Evolutionary conservation across 345 rosid species (phyloP), one percentile per base, ranked within the genome.

Genomic region (Gossypium sturtianum): DNA sequence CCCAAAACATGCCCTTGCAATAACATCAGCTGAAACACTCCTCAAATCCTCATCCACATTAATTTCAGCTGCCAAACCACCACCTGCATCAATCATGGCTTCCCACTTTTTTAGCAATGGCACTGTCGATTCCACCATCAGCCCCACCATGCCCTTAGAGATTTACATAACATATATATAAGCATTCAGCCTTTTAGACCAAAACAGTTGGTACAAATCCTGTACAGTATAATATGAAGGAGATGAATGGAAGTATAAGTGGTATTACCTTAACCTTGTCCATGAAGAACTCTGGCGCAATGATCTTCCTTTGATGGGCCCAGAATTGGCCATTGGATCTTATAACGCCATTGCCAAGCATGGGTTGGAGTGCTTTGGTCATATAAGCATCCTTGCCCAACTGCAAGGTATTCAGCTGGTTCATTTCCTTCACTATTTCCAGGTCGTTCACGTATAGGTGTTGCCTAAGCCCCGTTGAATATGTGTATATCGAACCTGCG

Each of bases 251-350:
- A 16, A 16, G 56, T 15, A 51, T 51, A 12, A 16, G 19, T 16
- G 7, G 22, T 64, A 13, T 27, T 47, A 17, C 97, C 94, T 92
- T 90, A 76, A 87, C 93, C 80, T 89, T 90, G 73, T 92, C 91
- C 58, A 84, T 79, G 76, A 87, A 86, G 85, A 90, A 92, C 80
- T 89, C 89, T 0, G 97, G 94, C 7, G 96, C 94, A 3, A 92
- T 84, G 38, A 92, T 83, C 66, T 85, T 86, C 66, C 92, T 83
- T 78, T 86, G 98, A 70, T 84, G 84, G 27, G 86, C 89, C 97
- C 97, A 92, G 5, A 81, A 70, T 54, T 41, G 82, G 52, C 93
- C 96, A 63, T 92, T 89, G 72, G 98, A 87, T 34, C 93, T 84
- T 75, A 84, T 76, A 56, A 93, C 80, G 70, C 98, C 94, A 77